Percentiles rank a stretch among this genome's conserved stretches.
Conservation (phyloP, 495 filamentous ascomycete species). For the Baudoinia panamericana region DNA sequence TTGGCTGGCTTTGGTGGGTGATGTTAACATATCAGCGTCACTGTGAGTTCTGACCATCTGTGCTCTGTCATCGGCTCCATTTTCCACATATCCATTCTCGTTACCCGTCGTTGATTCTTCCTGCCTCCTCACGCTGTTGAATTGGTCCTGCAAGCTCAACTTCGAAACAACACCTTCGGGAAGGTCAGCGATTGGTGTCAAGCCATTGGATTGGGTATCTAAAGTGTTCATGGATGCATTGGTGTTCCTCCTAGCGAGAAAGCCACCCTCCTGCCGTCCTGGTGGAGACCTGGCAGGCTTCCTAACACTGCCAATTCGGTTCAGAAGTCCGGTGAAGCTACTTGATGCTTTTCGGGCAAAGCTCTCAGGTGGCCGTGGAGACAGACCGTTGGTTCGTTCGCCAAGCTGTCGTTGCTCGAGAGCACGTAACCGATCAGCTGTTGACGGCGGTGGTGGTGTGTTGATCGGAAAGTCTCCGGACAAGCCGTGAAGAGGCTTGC, state of each 20-base stretch:
- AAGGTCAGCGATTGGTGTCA: conserved; percentile 56
- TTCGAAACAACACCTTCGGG: conserved; percentile 41
- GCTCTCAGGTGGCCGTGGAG: conserved; percentile 6
- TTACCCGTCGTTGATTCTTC: conserved; percentile 32
- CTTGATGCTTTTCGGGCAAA: conserved; percentile 13
- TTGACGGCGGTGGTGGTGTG: conserved; percentile 6
- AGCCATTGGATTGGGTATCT: conserved; percentile 58
- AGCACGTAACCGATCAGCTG: conserved; percentile 5
- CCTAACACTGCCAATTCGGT: conserved; percentile 38
- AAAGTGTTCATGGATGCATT: conserved; percentile 61
- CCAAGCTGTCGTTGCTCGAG: conserved; percentile 7
- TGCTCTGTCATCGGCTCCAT: not conserved
- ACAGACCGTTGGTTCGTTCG: conserved; percentile 44
- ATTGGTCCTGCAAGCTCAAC: conserved; percentile 66
- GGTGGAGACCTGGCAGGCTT: conserved; percentile 48
- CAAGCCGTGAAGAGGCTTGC: conserved; percentile 3
- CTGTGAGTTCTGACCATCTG: conserved; percentile 8
- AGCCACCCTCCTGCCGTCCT: conserved; percentile 28
- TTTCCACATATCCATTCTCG: conserved; percentile 1
- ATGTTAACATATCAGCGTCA: conserved; percentile 1
- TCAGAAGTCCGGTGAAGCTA: conserved; percentile 11
- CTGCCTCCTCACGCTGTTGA: conserved; percentile 55
- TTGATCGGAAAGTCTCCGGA: conserved; percentile 9
- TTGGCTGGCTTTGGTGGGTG: conserved; percentile 21
- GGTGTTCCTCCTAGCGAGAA: conserved; percentile 49